Percentiles rank a stretch among this genome's conserved stretches.
Conservation (phyloP, 768 basidiomycete species). For the Termitomyces titanicus region DNA sequence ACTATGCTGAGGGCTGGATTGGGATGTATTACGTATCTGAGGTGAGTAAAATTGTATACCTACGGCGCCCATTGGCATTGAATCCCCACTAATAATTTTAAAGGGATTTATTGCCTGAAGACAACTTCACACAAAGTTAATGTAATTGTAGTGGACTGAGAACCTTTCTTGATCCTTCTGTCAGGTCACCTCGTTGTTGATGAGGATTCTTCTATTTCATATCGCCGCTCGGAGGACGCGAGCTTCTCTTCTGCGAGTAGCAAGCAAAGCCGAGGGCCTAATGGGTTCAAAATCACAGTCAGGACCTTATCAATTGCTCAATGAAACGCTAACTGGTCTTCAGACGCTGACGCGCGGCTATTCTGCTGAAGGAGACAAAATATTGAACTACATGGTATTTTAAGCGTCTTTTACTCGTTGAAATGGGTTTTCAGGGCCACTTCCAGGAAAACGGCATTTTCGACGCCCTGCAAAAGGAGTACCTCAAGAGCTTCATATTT, state of each 20-base stretch:
- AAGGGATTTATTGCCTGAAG: constrained; percentile 74
- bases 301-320: background rate
- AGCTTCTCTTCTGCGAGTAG: constrained; percentile 36
- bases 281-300: constrained; percentile 71
- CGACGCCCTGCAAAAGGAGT: constrained; percentile 81
- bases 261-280: constrained; percentile 40
- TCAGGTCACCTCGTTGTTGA: constrained; percentile 55
- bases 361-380: constrained; percentile 78
- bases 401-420: constrained; percentile 11
- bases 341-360: constrained; percentile 70
- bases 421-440: background rate
- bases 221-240: constrained; percentile 24
- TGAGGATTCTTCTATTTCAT: constrained; percentile 33
- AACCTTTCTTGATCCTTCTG: background rate
- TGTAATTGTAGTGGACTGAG: background rate
- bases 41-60: constrained; percentile 34
- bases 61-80: background rate
- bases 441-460: constrained; percentile 81
- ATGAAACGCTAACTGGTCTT: background rate
- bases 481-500: constrained; percentile 82
- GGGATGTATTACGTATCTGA: constrained; percentile 74
- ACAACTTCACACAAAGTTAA: constrained; percentile 72
- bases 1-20: constrained; percentile 70
- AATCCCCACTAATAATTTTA: background rate
- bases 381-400: constrained; percentile 76